Base-by-base conservation (phyloP, 176 grass and related monocot genomes). In the Thalia dealbata region DNA sequence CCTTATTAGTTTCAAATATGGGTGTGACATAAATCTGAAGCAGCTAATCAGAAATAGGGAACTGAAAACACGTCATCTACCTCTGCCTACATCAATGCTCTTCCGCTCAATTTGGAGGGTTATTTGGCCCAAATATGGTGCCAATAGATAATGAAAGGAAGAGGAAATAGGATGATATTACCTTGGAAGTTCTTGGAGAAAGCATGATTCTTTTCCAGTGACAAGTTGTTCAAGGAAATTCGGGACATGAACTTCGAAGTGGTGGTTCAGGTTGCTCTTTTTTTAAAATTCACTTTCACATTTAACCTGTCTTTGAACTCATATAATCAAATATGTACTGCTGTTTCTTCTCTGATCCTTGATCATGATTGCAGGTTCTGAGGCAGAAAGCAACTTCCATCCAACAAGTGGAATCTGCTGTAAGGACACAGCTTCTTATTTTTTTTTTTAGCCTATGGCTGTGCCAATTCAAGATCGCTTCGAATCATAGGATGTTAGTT, bases 151-250 rank as follows among this genome's bases (percentile, higher is more conserved):
- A n/a, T n/a, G n/a, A n/a, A n/a, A n/a, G n/a, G n/a, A n/a, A n/a
- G n/a, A n/a, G n/a, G n/a, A n/a, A n/a, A n/a, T n/a, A n/a, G n/a
- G n/a, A n/a, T n/a, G n/a, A n/a, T n/a, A n/a, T n/a, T n/a, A n/a
- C n/a, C n/a, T n/a, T n/a, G n/a, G n/a, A n/a, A n/a, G n/a, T n/a
- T n/a, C n/a, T n/a, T n/a, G n/a, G n/a, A n/a, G n/a, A n/a, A n/a
- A n/a, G n/a, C n/a, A 5, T 66, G 1, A 22, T 85, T 76, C 50
- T 61, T 75, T 64, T 81, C 76, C 84, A 97, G 93, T 55, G 89
- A 96, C 71, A 96, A 96, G 75, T 86, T 96, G 80, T 96, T 88
- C 84, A 96, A 90, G 84, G 92, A 96, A 81, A 96, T 89, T 67
- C 82, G 92, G 64, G 92, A 96, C 71, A 84, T 96, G 70, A 92